Evolutionary conservation across 208 protist species (phyloP).

Genomic region (Leishmania tarentolae): DNA sequence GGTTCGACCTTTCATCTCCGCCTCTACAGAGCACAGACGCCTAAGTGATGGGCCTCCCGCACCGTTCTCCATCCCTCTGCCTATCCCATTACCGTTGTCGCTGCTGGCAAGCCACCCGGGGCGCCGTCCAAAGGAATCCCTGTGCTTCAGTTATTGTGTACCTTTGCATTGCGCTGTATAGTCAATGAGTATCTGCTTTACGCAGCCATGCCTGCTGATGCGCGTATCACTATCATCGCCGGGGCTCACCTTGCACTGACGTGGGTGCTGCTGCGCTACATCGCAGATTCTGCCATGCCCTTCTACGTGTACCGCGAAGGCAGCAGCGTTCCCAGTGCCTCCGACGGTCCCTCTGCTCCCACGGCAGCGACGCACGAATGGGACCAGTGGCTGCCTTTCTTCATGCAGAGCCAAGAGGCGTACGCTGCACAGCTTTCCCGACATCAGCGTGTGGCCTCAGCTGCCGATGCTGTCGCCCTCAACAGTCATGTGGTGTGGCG

Average conservation of each 20-base stretch:
- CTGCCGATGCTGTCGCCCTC: constrained; percentile 8
- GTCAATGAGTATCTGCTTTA: neutral
- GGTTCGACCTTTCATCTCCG: neutral
- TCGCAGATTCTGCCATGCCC: constrained; percentile 30
- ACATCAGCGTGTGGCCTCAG: constrained; percentile 4
- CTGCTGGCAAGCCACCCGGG: neutral
- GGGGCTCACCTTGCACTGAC: constrained; percentile 28
- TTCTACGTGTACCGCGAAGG: constrained; percentile 24
- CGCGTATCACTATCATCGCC: neutral
- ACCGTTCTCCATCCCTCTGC: neutral
- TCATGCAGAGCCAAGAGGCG: neutral
- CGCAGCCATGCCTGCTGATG: neutral
- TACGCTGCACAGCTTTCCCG: constrained; percentile 1
- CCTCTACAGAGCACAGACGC: neutral
- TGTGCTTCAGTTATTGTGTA: neutral
- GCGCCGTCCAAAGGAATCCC: neutral
- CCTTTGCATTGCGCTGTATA: neutral
- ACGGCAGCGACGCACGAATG: neutral
- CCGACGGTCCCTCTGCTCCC: neutral
- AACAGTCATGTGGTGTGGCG: constrained; percentile 30
- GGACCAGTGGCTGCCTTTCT: constrained; percentile 8
- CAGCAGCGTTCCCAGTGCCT: neutral
- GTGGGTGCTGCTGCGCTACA: constrained; percentile 14
- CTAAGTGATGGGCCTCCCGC: neutral
- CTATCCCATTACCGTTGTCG: neutral